Conservation (phyloP, 202 grass and related monocot species). For the Carex arenaria region DNA sequence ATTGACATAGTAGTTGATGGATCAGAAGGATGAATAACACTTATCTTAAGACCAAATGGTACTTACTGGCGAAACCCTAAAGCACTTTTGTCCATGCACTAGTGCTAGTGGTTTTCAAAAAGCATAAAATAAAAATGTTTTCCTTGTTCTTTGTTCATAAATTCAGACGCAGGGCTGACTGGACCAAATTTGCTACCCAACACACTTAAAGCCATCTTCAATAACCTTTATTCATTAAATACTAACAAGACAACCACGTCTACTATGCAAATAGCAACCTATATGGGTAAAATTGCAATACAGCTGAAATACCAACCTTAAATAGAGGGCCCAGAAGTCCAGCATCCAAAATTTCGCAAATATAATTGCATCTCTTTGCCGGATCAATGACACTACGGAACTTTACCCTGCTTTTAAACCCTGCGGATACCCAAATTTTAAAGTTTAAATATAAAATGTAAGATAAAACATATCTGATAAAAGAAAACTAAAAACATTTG, state of each 20-base stretch:
- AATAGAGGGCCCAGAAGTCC: slow-evolving; percentile 62
- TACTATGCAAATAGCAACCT: neutral
- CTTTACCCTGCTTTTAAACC: slow-evolving; percentile 70
- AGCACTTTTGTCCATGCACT: neutral
- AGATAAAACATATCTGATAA: neutral
- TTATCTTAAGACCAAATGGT: neutral
- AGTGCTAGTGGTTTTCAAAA: neutral
- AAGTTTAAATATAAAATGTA: neutral
- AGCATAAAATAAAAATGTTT: neutral
- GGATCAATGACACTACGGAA: slow-evolving; percentile 65
- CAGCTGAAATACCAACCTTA: slow-evolving; percentile 43
- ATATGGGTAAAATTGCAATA: neutral
- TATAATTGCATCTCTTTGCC: slow-evolving; percentile 49
- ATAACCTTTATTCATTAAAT: neutral
- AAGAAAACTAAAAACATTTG: neutral
- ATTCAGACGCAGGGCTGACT: neutral
- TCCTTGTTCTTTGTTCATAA: neutral
- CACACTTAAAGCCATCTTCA: neutral
- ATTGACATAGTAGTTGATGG: neutral
- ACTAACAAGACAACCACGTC: neutral
- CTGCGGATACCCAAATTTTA: slow-evolving; percentile 36
- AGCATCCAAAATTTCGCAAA: slow-evolving; percentile 80
- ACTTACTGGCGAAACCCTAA: neutral
- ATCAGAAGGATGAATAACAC: neutral
- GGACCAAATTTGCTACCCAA: neutral